phyloP scores from a whole-genome alignment of 371 early-diverging fungal genomes.

The Mucor circinelloides region DNA sequence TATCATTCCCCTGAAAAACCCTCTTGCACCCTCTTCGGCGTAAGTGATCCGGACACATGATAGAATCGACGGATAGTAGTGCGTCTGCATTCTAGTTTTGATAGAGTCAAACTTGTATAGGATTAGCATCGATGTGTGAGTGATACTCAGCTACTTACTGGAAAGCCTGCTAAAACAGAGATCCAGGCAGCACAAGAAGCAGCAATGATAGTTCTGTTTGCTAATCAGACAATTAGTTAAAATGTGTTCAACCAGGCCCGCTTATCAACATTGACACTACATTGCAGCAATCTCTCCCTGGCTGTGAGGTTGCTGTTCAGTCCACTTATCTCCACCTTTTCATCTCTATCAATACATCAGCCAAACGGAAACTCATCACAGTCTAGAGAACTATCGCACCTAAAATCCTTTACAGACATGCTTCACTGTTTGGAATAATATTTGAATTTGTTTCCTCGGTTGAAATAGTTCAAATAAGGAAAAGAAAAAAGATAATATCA shows the following conservation, averaged over 20 bases:
- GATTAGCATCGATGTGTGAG: background rate
- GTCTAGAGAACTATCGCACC: background rate
- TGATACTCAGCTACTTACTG: conserved; percentile 37
- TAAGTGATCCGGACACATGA: conserved; percentile 71
- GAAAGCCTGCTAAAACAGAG: conserved; percentile 64
- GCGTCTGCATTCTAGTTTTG: conserved; percentile 84
- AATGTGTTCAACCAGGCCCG: background rate
- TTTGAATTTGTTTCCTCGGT: background rate
- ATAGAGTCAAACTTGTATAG: conserved; percentile 71
- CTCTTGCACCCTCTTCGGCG: conserved; percentile 70
- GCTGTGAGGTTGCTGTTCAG: background rate
- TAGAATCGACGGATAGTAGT: conserved; percentile 66
- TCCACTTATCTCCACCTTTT: conserved; percentile 6
- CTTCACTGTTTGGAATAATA: background rate
- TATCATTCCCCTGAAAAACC: conserved; percentile 76
- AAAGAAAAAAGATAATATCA: background rate
- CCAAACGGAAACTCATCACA: background rate
- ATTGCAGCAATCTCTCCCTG: conserved; percentile 13
- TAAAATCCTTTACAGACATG: conserved; percentile 5
- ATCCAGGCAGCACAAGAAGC: conserved; percentile 65
- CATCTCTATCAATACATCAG: conserved; percentile 5
- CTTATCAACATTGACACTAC: conserved; percentile 1
- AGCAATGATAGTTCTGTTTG: conserved; percentile 62
- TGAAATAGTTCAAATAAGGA: background rate
- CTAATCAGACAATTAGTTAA: conserved; percentile 20